A percentile compares a stretch with the other conserved stretches of the same genome.
Conservation (phyloP, 345 rosid genomes). For the Sonneratia caseolaris region DNA sequence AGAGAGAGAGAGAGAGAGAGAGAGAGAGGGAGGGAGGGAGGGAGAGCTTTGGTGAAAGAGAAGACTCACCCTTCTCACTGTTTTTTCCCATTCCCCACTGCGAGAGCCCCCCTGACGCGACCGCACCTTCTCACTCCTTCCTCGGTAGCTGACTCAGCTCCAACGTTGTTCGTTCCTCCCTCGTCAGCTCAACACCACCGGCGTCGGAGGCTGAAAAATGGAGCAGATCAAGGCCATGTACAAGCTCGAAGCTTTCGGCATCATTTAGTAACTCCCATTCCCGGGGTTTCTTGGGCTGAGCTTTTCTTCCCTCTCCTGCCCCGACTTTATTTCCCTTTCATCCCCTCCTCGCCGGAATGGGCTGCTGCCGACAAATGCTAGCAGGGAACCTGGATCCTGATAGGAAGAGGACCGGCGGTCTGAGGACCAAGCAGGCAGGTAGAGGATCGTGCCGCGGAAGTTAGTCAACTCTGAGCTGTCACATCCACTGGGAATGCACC, state of each 20-base stretch:
- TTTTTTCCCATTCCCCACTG: neutral
- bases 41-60: neutral
- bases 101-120: neutral
- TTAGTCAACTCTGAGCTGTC: conserved; percentile 13
- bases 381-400: conserved; percentile 37
- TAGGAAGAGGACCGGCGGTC: conserved; percentile 39
- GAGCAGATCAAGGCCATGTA: conserved; percentile 22
- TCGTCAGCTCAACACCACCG: neutral
- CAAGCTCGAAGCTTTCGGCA: conserved; percentile 22
- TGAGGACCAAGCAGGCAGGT: conserved; percentile 43
- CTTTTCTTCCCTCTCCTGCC: neutral
- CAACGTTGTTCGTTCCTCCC: neutral
- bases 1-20: conserved; percentile 2
- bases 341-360: conserved; percentile 17
- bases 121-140: neutral
- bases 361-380: conserved; percentile 24
- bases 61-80: neutral
- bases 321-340: neutral
- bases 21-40: neutral
- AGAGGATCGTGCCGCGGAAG: conserved; percentile 50
- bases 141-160: neutral
- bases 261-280: conserved; percentile 7
- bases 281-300: neutral
- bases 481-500: conserved; percentile 1
- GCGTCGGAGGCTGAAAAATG: conserved; percentile 6